phyloP scores from a whole-genome alignment of 495 filamentous ascomycete species.

The Aspergillus asperescens region DNA sequence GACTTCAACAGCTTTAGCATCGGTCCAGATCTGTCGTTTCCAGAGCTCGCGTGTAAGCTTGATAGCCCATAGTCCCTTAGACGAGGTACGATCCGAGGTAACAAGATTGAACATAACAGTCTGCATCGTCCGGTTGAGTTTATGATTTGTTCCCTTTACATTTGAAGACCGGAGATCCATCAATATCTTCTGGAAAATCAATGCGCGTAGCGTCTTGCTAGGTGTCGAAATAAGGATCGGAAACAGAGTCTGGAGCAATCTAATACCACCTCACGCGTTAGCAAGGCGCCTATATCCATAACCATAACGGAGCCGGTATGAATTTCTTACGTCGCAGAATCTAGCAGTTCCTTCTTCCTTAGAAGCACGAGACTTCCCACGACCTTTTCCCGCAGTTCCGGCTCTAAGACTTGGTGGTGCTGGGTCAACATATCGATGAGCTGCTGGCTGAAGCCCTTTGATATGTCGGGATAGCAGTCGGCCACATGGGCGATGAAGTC shows the following conservation, averaged over 20 bases:
- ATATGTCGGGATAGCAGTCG: conserved; percentile 82
- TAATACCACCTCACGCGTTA: conserved; percentile 20
- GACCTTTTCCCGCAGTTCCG: conserved; percentile 85
- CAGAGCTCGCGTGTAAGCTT: conserved; percentile 83
- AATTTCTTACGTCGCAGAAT: conserved; percentile 59
- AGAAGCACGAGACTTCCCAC: conserved; percentile 85
- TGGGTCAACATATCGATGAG: conserved; percentile 71
- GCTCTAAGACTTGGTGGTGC: conserved; percentile 74
- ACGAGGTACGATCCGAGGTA: conserved; percentile 72
- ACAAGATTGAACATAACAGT: conserved; percentile 88
- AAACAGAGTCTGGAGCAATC: conserved; percentile 81
- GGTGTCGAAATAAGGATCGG: conserved; percentile 82
- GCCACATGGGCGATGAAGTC: conserved; percentile 90
- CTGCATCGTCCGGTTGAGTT: conserved; percentile 86
- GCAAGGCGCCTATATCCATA: not conserved
- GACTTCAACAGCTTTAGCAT: conserved; percentile 81
- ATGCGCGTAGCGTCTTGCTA: conserved; percentile 76
- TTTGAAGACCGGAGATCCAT: conserved; percentile 85
- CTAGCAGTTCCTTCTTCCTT: conserved; percentile 84
- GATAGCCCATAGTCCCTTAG: conserved; percentile 90
- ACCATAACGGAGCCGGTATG: not conserved
- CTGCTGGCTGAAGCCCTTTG: conserved; percentile 71
- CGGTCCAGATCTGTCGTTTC: conserved; percentile 84
- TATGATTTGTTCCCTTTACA: conserved; percentile 79
- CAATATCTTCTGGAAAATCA: conserved; percentile 86